Percentiles rank a stretch among this genome's conserved stretches.
phyloP scores from a whole-genome alignment of 306 rosid species.

The Styphnolobium japonicum region DNA sequence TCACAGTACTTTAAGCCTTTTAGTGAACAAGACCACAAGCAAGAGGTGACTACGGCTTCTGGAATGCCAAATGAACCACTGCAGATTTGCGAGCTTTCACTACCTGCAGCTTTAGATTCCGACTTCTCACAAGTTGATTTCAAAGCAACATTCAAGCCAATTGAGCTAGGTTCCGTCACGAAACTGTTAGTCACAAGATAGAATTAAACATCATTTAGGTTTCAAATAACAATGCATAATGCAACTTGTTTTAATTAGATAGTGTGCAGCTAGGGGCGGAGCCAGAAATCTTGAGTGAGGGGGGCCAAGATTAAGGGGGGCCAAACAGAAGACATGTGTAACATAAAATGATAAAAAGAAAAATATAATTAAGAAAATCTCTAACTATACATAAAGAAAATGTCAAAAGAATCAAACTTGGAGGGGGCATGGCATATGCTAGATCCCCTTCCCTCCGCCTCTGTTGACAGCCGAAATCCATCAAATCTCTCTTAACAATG shows the following conservation, averaged over 20 bases:
- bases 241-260: not conserved
- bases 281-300: no score
- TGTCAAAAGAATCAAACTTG: no score
- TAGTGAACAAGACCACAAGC: slow-evolving; percentile 31
- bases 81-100: slow-evolving; percentile 34
- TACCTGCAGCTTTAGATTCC: slow-evolving; percentile 27
- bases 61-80: slow-evolving; percentile 57
- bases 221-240: slow-evolving; percentile 12
- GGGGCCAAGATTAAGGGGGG: no score
- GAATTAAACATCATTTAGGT: slow-evolving; percentile 5
- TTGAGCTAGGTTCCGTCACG: slow-evolving; percentile 54
- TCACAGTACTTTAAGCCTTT: slow-evolving; percentile 35
- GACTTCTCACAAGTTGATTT: slow-evolving; percentile 53
- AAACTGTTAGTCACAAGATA: slow-evolving; percentile 53
- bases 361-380: no score
- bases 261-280: no score
- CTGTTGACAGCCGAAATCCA: not conserved
- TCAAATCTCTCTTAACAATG: not conserved
- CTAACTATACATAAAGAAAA: no score
- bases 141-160: slow-evolving; percentile 70
- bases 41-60: slow-evolving; percentile 41
- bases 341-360: no score
- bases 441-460: no score
- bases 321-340: no score
- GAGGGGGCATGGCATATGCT: no score